Base-by-base conservation (phyloP, 2,329 filamentous ascomycete genomes). In the Ascomycota sp. region DNA sequence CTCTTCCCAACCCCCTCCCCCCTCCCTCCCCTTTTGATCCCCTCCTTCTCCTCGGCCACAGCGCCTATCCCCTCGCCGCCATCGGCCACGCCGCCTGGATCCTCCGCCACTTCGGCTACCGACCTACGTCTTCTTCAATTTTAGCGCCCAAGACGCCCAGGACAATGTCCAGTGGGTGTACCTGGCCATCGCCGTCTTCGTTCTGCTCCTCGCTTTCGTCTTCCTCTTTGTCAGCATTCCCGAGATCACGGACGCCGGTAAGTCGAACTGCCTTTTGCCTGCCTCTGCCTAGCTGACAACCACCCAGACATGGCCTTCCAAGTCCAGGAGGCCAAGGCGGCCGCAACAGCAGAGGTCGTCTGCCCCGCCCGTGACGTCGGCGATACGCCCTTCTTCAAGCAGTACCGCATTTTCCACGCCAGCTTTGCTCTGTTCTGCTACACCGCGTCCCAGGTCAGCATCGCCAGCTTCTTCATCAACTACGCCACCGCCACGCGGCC, bases 381-480 rank as follows among this genome's bases (percentile, higher is more conserved):
- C 33, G 61, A 71, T 38, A 64, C 69, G 44, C 71, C 75, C 0
- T 65, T 81, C 38, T 53, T 57, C 41, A 76, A 77, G 50, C 75
- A 81, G 40, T 82, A 76, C 48, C 68, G 69, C 17, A 59, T 85
- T 3, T 82, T 83, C 59, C 75, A 81, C 41, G 79, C 75, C 9
- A 67, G 75, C 0, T 66, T 73, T 39, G 74, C 76, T 0, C 78
- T 86, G 39, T 85, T 85, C 51, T 79, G 72, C 46, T 89, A 86
- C 47, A 75, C 59, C 0, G 79, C 79, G 28, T 69, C 76, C 0
- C 79, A 85, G 45, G 58, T 75, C 22, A 68, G 64, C 32, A 67
- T 75, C 32, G 70, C 70, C 1, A 53, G 51, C 28, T 78, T 77
- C 49, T 80, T 80, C 50, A 78, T 80, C 57, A 80, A 80, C 53